These are phyloP conservation scores for Peronosclerospora sorghi DNA, from an alignment of 352 stramenopile genomes.

Conservation along the genomic window DNA sequence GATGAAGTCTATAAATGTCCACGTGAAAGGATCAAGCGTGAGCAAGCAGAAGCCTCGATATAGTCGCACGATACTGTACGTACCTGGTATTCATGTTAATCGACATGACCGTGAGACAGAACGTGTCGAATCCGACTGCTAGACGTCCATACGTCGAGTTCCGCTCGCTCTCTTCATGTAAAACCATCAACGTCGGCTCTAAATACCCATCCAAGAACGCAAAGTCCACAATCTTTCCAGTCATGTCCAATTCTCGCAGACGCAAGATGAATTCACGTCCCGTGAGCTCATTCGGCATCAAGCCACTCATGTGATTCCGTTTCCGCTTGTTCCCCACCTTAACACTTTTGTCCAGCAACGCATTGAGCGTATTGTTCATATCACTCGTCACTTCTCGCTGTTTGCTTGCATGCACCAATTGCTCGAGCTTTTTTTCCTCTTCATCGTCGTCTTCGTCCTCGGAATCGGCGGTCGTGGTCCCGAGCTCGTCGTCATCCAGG, in stretches of 20 bases:
- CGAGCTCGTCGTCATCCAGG: constrained; percentile 41
- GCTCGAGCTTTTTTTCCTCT: constrained; percentile 64
- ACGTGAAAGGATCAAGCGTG: not conserved
- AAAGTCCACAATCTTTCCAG: constrained; percentile 66
- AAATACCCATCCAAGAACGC: constrained; percentile 79
- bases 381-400: constrained; percentile 48
- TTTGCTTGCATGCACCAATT: constrained; percentile 66
- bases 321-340: constrained; percentile 69
- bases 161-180: constrained; percentile 78
- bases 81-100: constrained; percentile 81
- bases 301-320: constrained; percentile 50
- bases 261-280: constrained; percentile 67
- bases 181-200: constrained; percentile 76
- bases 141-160: constrained; percentile 60
- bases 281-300: constrained; percentile 60
- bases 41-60: too few species aligned
- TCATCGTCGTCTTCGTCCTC: constrained; percentile 76
- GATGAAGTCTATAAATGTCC: constrained; percentile 34
- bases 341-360: constrained; percentile 69
- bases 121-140: constrained; percentile 67
- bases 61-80: too few species aligned
- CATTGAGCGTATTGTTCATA: constrained; percentile 49
- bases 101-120: constrained; percentile 74
- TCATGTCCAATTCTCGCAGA: constrained; percentile 65
- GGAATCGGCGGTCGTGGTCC: constrained; percentile 15